phyloP scores from a whole-genome alignment of 345 rosid genomes.

The Raphanus sativus region DNA sequence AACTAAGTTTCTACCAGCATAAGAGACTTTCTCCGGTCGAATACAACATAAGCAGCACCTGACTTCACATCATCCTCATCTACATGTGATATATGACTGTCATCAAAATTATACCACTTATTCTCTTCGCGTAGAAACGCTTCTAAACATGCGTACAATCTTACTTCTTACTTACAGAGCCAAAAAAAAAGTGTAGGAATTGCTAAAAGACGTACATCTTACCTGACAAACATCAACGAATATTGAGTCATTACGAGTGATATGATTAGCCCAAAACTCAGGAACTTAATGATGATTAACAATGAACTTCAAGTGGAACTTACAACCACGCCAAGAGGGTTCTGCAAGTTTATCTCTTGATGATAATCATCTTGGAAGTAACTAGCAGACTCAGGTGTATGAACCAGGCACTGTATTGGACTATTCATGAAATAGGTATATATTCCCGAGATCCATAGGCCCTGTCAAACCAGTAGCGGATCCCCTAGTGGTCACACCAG shows the following conservation, averaged over 20 bases:
- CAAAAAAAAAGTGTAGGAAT: too few relatives aligned
- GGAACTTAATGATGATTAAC: too few relatives aligned
- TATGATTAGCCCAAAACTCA: constrained; percentile 98
- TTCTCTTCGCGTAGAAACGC: too few relatives aligned
- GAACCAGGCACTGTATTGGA: constrained; percentile 98
- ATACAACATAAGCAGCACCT: constrained; percentile 91
- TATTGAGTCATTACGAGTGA: constrained; percentile 98
- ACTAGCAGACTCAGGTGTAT: constrained; percentile 93
- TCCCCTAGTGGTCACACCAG: constrained; percentile 91
- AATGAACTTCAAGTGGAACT: constrained; percentile 44
- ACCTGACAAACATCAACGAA: constrained; percentile 99
- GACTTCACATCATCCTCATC: constrained; percentile 92
- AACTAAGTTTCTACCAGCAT: too few relatives aligned
- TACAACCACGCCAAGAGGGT: constrained; percentile 99
- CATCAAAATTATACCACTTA: constrained; percentile 95
- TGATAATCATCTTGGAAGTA: constrained; percentile 93
- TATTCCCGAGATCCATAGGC: constrained; percentile 86
- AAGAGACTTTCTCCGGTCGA: constrained; percentile 61
- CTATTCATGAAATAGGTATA: constrained; percentile 99
- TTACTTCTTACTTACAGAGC: too few relatives aligned
- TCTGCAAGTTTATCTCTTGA: constrained; percentile 93
- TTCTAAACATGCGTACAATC: too few relatives aligned
- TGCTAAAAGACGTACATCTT: too few relatives aligned
- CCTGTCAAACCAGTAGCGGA: constrained; percentile 83
- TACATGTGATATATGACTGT: constrained; percentile 76